These are phyloP conservation scores for Fusarium mangiferae DNA, from an alignment of 2,329 filamentous ascomycete species.

Conservation along the genomic window DNA sequence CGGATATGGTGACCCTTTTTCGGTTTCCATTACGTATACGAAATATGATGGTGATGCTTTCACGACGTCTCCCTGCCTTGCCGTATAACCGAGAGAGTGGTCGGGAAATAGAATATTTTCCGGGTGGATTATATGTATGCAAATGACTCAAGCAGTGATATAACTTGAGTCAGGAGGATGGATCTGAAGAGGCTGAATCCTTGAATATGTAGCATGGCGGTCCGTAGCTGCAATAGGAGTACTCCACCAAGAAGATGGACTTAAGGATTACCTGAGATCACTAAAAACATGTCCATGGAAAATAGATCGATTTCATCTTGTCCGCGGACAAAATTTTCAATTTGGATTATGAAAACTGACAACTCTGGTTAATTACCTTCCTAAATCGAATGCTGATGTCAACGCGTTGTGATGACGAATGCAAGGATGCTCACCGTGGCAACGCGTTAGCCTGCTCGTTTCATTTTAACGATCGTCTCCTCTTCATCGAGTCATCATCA, in stretches of 20 bases:
- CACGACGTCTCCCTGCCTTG: neutral
- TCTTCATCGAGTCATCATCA: neutral
- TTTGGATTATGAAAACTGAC: neutral
- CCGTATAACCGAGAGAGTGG: neutral
- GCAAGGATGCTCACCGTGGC: slow-evolving; percentile 9
- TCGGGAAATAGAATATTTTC: neutral
- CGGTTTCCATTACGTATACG: neutral
- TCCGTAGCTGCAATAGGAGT: neutral
- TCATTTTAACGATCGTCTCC: neutral
- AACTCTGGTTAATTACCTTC: neutral
- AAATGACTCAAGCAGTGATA: neutral
- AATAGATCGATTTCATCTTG: neutral
- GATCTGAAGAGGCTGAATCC: too few relatives aligned
- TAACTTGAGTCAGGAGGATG: neutral
- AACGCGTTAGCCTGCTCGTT: neutral
- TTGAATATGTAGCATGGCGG: neutral
- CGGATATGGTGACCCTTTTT: neutral
- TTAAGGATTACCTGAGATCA: neutral
- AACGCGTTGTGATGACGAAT: neutral
- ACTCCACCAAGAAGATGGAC: neutral
- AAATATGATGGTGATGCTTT: neutral
- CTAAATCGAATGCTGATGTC: neutral
- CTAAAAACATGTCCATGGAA: neutral
- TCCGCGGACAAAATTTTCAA: neutral
- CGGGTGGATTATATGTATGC: neutral